Conservation (phyloP, 345 rosid genomes). For the Salix viminalis region DNA sequence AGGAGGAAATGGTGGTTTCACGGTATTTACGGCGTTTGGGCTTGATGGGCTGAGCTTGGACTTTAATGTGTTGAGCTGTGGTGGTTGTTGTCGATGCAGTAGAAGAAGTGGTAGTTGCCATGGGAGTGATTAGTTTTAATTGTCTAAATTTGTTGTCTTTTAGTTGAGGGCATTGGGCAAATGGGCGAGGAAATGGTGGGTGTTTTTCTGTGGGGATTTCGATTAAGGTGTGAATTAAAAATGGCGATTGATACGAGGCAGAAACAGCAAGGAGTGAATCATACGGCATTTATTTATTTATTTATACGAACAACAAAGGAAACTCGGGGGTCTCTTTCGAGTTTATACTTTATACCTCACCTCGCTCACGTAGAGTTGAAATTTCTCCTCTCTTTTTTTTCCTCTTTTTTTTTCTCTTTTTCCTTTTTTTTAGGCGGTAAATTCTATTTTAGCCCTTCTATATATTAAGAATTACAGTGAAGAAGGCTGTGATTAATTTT, state of each 20-base stretch:
- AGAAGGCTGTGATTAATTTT: no score
- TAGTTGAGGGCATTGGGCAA: constrained; percentile 21
- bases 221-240: constrained; percentile 12
- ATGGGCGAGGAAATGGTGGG: constrained; percentile 9
- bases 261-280: background rate
- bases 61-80: constrained; percentile 30
- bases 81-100: constrained; percentile 17
- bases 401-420: no score
- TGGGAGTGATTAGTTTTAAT: background rate
- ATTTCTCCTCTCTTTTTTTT: background rate
- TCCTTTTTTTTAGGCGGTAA: background rate
- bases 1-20: constrained; percentile 49
- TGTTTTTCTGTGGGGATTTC: background rate
- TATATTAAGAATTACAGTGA: background rate
- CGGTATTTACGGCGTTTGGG: constrained; percentile 61
- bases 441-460: background rate
- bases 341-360: no score
- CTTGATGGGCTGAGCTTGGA: constrained; percentile 46
- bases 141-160: constrained; percentile 27
- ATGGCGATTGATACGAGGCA: constrained; percentile 35
- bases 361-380: no score
- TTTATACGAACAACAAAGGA: background rate
- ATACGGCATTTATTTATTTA: constrained; percentile 9
- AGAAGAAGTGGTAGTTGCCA: background rate
- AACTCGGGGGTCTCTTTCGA: background rate